Conservation (phyloP, 2,329 filamentous ascomycete genomes). For the Escovopsis sp. region DNA sequence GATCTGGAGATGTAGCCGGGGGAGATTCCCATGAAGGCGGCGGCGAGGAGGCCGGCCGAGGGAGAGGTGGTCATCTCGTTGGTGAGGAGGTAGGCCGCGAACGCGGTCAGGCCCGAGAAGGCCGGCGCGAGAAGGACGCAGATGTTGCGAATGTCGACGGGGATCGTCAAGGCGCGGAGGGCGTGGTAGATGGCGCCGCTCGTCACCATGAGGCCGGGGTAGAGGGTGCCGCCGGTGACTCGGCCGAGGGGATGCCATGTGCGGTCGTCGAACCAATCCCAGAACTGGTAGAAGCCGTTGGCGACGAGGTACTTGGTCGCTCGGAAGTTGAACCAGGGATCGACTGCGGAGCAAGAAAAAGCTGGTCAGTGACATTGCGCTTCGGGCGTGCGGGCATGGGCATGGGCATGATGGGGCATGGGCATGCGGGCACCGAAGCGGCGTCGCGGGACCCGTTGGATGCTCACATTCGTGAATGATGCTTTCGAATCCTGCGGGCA, state of each 20-base stretch:
- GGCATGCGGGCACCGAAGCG: too few relatives aligned
- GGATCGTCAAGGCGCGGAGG: slow-evolving; percentile 75
- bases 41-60: slow-evolving; percentile 87
- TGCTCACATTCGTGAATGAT: slow-evolving; percentile 96
- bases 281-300: slow-evolving; percentile 97
- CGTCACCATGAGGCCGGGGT: slow-evolving; percentile 97
- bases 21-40: slow-evolving; percentile 91
- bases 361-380: slow-evolving; percentile 5
- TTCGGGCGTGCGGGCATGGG: not conserved
- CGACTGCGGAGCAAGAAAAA: slow-evolving; percentile 44
- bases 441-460: too few relatives aligned
- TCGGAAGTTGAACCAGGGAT: slow-evolving; percentile 99
- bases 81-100: slow-evolving; percentile 86
- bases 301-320: slow-evolving; percentile 95
- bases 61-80: slow-evolving; percentile 95
- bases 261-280: slow-evolving; percentile 99
- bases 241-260: slow-evolving; percentile 98
- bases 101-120: slow-evolving; percentile 86
- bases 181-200: slow-evolving; percentile 93
- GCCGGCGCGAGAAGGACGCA: slow-evolving; percentile 91
- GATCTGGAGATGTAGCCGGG: slow-evolving; percentile 97
- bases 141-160: slow-evolving; percentile 96
- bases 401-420: slow-evolving; percentile 13
- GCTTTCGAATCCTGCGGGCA: slow-evolving; percentile 69
- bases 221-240: slow-evolving; percentile 96